Conservation (phyloP, 495 filamentous ascomycete genomes). For the Daldinia childiae region DNA sequence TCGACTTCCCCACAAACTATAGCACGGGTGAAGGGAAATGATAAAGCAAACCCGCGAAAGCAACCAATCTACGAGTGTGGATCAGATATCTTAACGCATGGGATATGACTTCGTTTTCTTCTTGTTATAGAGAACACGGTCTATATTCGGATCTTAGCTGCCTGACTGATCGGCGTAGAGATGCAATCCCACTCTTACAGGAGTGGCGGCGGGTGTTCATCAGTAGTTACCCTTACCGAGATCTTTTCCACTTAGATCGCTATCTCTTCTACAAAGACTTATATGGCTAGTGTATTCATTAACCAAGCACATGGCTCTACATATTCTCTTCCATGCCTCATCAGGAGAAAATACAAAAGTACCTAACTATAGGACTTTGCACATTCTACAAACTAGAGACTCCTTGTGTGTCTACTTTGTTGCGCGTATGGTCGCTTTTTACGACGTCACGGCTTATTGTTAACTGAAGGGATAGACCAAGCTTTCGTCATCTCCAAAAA, state of each 20-base stretch:
- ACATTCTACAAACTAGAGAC: neutral
- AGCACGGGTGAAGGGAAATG: slow-evolving; percentile 22
- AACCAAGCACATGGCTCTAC: neutral
- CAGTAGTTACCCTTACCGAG: no score
- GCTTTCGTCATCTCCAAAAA: slow-evolving; percentile 26
- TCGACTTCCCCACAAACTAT: slow-evolving; percentile 34
- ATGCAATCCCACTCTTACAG: neutral
- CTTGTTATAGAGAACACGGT: neutral
- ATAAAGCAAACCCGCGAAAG: slow-evolving; percentile 3
- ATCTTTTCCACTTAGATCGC: slow-evolving; percentile 9
- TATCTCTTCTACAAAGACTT: neutral
- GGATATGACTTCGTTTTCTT: slow-evolving; percentile 17
- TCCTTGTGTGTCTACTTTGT: neutral
- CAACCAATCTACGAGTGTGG: slow-evolving; percentile 14
- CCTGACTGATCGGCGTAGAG: slow-evolving; percentile 6
- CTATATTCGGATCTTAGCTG: slow-evolving; percentile 5
- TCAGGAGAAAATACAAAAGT: neutral
- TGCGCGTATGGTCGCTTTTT: slow-evolving; percentile 13
- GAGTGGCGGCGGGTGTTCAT: slow-evolving; percentile 3
- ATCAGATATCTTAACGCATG: neutral
- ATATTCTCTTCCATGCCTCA: neutral
- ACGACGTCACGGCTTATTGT: slow-evolving; percentile 18
- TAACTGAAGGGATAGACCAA: slow-evolving; percentile 14
- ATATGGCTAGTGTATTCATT: neutral
- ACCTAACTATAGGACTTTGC: neutral